phyloP scores from a whole-genome alignment of 257 asterid species.

The Cinchona pubescens region DNA sequence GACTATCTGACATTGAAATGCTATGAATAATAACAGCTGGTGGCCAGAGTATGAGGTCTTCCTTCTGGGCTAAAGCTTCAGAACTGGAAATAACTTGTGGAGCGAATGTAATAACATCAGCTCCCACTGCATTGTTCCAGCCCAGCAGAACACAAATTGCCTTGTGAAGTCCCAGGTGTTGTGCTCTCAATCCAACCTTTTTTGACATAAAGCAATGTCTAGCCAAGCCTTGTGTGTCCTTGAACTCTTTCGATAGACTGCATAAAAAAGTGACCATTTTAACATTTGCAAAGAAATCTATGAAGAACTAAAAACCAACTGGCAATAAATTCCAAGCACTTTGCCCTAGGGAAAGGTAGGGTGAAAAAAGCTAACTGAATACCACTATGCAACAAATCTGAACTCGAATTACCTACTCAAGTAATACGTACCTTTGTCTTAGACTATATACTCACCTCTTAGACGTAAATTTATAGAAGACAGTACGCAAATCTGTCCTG shows the following conservation, averaged over 20 bases:
- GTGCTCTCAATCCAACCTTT: constrained; percentile 34
- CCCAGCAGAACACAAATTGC: constrained; percentile 44
- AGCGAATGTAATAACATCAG: constrained; percentile 17
- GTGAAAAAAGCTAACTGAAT: not conserved
- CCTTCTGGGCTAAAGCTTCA: constrained; percentile 33
- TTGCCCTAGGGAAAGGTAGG: not conserved
- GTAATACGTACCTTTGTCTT: not conserved
- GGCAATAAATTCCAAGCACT: not conserved
- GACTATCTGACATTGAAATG: constrained; percentile 9
- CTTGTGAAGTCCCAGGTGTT: constrained; percentile 40
- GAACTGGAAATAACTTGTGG: constrained; percentile 27
- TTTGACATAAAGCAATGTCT: constrained; percentile 33
- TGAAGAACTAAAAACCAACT: not conserved
- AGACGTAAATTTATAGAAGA: not conserved
- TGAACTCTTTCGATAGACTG: constrained; percentile 32
- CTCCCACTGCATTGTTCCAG: constrained; percentile 29
- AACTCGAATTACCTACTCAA: not conserved
- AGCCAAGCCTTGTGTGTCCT: constrained; percentile 32
- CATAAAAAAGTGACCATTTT: constrained; percentile 4
- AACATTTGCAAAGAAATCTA: constrained; percentile 16
- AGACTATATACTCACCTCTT: not conserved
- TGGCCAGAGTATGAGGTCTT: constrained; percentile 42
- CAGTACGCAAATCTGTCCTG: not conserved
- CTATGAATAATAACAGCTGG: constrained; percentile 31
- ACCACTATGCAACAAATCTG: not conserved